phyloP scores from a whole-genome alignment of 768 basidiomycete species.

The Paxillus rubicundulus region DNA sequence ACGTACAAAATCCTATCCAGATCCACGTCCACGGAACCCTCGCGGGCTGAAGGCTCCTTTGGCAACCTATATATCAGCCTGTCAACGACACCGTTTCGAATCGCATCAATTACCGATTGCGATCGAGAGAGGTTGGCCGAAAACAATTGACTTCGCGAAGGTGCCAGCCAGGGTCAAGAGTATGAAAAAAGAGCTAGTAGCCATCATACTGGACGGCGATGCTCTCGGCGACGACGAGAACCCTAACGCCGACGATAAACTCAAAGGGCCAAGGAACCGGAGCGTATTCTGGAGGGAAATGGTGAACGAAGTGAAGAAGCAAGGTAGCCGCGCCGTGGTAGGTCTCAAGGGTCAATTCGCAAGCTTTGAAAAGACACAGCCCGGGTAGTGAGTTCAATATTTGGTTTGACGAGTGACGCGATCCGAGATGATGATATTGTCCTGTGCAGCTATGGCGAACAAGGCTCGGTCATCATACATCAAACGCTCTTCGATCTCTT shows the following conservation, averaged over 20 bases:
- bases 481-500: slow-evolving; percentile 75
- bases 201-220: slow-evolving; percentile 49
- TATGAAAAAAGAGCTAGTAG: slow-evolving; percentile 47
- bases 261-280: slow-evolving; percentile 33
- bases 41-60: slow-evolving; percentile 55
- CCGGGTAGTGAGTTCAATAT: slow-evolving; percentile 74
- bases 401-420: not conserved
- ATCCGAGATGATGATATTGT: not conserved
- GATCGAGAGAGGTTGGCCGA: slow-evolving; percentile 72
- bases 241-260: slow-evolving; percentile 2
- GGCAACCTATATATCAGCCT: slow-evolving; percentile 60
- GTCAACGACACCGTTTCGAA: slow-evolving; percentile 80
- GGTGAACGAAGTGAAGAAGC: slow-evolving; percentile 57
- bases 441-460: slow-evolving; percentile 72
- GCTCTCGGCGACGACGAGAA: slow-evolving; percentile 22
- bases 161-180: slow-evolving; percentile 52
- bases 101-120: slow-evolving; percentile 70
- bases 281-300: slow-evolving; percentile 71
- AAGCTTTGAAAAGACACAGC: slow-evolving; percentile 78
- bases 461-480: slow-evolving; percentile 77
- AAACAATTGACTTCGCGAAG: slow-evolving; percentile 59
- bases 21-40: slow-evolving; percentile 68
- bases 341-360: slow-evolving; percentile 75
- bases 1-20: slow-evolving; percentile 50
- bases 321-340: slow-evolving; percentile 62